Conservation (phyloP, 1,139 yeast species). For the Tardiomyces digboiensis region DNA sequence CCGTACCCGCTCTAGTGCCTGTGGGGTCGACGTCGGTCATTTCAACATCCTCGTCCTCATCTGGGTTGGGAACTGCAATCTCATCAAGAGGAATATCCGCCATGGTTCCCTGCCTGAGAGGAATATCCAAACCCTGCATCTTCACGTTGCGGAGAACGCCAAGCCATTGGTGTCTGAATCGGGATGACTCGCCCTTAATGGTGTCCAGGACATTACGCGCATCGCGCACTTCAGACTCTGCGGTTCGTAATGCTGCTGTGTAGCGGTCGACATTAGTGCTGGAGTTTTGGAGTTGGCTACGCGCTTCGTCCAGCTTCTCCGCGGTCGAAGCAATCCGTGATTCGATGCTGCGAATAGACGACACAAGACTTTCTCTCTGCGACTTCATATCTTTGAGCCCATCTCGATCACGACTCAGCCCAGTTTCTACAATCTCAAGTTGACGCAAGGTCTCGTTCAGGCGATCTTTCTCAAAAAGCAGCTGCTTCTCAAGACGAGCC, state of each 20-base stretch:
- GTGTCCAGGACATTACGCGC: conserved; percentile 5
- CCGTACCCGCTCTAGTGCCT: conserved; percentile 7
- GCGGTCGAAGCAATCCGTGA: background rate
- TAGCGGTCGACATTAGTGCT: background rate
- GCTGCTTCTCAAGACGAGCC: conserved; percentile 49
- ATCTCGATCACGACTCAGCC: background rate
- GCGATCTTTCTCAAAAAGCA: conserved; percentile 55
- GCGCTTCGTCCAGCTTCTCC: conserved; percentile 1
- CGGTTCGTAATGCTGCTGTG: background rate
- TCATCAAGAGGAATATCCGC: conserved; percentile 38
- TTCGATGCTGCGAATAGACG: background rate
- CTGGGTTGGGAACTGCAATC: conserved; percentile 8
- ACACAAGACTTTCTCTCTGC: background rate
- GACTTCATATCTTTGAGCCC: background rate
- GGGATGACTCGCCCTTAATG: conserved; percentile 46
- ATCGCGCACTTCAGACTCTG: background rate
- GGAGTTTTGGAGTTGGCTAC: conserved; percentile 1
- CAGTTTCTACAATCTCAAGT: conserved; percentile 11
- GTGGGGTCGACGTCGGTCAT: conserved; percentile 1
- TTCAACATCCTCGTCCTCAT: conserved; percentile 10
- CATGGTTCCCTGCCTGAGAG: conserved; percentile 50
- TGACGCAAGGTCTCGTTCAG: conserved; percentile 41
- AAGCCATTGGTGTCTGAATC: conserved; percentile 47
- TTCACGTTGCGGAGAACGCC: conserved; percentile 64
- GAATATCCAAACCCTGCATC: conserved; percentile 59